Evolutionary conservation across 352 stramenopile genomes (phyloP).

Genomic region (Globisporangium uncinulatum): DNA sequence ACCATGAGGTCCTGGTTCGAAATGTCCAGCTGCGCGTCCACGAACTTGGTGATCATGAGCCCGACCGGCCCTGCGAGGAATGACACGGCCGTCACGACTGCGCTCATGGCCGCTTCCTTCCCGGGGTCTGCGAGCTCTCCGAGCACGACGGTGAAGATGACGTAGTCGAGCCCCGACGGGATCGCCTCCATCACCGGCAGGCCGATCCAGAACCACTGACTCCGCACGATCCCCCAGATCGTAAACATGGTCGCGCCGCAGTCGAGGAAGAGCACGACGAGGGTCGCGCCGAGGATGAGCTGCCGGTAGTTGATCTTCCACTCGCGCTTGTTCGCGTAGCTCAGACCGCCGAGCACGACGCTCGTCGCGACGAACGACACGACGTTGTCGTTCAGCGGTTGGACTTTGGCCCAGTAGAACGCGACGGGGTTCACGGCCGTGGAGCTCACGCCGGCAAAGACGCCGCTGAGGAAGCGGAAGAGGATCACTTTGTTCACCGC

Average conservation of each 20-base stretch:
- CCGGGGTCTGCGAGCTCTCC: slow-evolving; percentile 38
- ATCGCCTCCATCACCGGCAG: slow-evolving; percentile 30
- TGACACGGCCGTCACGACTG: slow-evolving; percentile 30
- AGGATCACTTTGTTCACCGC: slow-evolving; percentile 38
- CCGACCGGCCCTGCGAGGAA: slow-evolving; percentile 31
- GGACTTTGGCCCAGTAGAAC: slow-evolving; percentile 27
- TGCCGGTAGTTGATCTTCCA: slow-evolving; percentile 28
- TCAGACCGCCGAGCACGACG: slow-evolving; percentile 21
- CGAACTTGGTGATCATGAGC: slow-evolving; percentile 25
- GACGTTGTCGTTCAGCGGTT: slow-evolving; percentile 32
- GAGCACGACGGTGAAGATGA: slow-evolving; percentile 33
- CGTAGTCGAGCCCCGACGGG: slow-evolving; percentile 24
- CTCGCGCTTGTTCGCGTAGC: slow-evolving; percentile 23
- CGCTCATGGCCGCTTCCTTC: slow-evolving; percentile 34
- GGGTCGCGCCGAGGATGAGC: slow-evolving; percentile 18
- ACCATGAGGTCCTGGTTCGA: slow-evolving; percentile 23
- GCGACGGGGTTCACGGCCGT: slow-evolving; percentile 25
- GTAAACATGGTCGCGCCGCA: slow-evolving; percentile 20
- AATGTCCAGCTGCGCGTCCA: slow-evolving; percentile 34
- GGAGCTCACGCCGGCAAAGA: slow-evolving; percentile 28
- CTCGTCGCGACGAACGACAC: slow-evolving; percentile 13
- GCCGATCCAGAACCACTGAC: slow-evolving; percentile 36
- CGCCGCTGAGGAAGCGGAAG: slow-evolving; percentile 36
- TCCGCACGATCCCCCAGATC: slow-evolving; percentile 34
- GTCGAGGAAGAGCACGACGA: slow-evolving; percentile 25